Percentiles rank a stretch among this genome's conserved stretches.
Evolutionary conservation across 2,329 filamentous ascomycete genomes (phyloP).

Genomic region (Xylariomycetidae sp.): DNA sequence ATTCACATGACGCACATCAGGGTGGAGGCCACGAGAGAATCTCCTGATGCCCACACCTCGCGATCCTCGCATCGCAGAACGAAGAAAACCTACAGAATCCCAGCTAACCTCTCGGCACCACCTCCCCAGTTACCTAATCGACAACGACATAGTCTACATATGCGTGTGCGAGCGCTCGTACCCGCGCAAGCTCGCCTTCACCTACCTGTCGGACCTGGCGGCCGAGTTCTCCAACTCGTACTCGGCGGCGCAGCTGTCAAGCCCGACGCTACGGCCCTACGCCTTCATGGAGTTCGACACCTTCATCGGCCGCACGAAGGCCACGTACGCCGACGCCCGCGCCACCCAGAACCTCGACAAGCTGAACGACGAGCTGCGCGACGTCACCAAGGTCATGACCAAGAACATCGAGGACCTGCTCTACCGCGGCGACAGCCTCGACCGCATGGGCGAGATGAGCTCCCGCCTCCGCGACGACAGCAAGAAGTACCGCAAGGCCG

Average conservation of each 20-base stretch:
- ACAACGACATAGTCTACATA: conserved; percentile 80
- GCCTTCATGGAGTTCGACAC: conserved; percentile 98
- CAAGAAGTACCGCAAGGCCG: conserved; percentile 88
- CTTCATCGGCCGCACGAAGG: conserved; percentile 89
- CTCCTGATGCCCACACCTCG: too few species aligned
- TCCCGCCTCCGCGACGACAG: conserved; percentile 84
- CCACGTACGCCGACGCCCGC: conserved; percentile 88
- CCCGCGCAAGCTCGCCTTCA: conserved; percentile 96
- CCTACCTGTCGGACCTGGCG: conserved; percentile 89
- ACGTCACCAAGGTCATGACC: conserved; percentile 99
- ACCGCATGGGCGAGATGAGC: conserved; percentile 95
- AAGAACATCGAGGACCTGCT: conserved; percentile 99
- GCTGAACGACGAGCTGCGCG: conserved; percentile 92
- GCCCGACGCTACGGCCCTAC: conserved; percentile 76
- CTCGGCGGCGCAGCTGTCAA: conserved; percentile 66
- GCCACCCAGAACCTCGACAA: conserved; percentile 91
- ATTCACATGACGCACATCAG: too few species aligned
- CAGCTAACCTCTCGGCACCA: conserved; percentile 1
- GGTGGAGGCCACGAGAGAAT: too few species aligned
- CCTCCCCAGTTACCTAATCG: conserved; percentile 69
- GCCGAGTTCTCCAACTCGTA: conserved; percentile 89
- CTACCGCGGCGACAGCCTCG: conserved; percentile 88
- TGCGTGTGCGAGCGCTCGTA: conserved; percentile 92
- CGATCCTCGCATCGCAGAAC: too few species aligned
- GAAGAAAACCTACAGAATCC: too few species aligned